phyloP scores from a whole-genome alignment of 345 rosid genomes.

The Cardamine occulta region DNA sequence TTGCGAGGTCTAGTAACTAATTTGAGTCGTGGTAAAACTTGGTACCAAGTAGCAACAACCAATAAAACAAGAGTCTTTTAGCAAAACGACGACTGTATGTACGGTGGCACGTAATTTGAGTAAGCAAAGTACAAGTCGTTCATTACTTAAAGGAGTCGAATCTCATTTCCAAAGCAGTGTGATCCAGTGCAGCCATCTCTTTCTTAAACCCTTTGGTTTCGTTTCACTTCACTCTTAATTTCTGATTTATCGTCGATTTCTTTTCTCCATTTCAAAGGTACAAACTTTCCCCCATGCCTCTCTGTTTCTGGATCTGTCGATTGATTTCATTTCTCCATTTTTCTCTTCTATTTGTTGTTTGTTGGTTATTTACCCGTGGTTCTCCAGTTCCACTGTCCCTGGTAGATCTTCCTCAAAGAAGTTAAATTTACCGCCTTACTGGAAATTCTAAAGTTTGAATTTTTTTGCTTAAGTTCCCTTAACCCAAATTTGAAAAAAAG shows the following conservation, averaged over 20 bases:
- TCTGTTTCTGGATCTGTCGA: conserved; percentile 24
- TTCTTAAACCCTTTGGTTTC: conserved; percentile 2
- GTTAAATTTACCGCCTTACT: conserved; percentile 9
- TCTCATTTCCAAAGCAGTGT: conserved; percentile 9
- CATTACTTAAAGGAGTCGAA: background rate
- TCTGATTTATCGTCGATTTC: background rate
- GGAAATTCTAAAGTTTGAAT: background rate
- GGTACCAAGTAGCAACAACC: background rate
- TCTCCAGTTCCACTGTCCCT: background rate
- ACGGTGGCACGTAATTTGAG: conserved; percentile 1
- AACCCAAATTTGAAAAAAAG: background rate
- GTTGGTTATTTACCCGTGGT: background rate
- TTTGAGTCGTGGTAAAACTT: background rate
- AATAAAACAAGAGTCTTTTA: background rate
- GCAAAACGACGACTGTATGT: background rate
- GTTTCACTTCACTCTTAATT: background rate
- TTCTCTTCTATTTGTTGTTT: background rate
- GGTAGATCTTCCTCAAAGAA: background rate
- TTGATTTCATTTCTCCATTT: background rate
- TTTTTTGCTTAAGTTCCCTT: background rate
- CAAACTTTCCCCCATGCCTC: conserved; percentile 6
- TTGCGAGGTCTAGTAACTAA: background rate
- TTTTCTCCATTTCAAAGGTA: conserved; percentile 22
- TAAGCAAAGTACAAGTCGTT: conserved; percentile 3
- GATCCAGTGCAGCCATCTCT: background rate